Conservation (phyloP, 306 rosid species). For the Begonia masoniana region DNA sequence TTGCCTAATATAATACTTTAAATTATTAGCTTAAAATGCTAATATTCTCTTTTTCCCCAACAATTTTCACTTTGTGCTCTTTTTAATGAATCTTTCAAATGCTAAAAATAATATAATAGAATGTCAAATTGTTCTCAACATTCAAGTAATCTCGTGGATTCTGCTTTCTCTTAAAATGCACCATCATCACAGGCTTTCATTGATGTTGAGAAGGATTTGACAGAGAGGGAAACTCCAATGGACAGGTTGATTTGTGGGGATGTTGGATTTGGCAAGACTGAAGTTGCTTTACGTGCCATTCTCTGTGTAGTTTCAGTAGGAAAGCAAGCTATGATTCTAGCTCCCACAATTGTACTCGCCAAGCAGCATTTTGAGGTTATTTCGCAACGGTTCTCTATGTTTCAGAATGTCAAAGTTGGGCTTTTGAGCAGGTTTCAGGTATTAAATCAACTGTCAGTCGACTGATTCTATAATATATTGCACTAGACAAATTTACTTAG, state of each 20-base stretch:
- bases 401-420: slow-evolving; percentile 57
- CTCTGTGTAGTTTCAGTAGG: slow-evolving; percentile 67
- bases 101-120: too few species aligned
- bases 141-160: too few species aligned
- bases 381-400: slow-evolving; percentile 62
- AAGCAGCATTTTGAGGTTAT: slow-evolving; percentile 85
- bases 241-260: slow-evolving; percentile 95
- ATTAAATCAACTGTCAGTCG: neutral
- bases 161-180: slow-evolving; percentile 7
- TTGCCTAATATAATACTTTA: too few species aligned
- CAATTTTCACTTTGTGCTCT: too few species aligned
- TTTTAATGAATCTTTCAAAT: too few species aligned
- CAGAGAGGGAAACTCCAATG: slow-evolving; percentile 78
- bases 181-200: slow-evolving; percentile 53
- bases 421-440: slow-evolving; percentile 96
- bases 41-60: too few species aligned
- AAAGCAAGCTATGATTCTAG: slow-evolving; percentile 92
- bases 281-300: slow-evolving; percentile 95
- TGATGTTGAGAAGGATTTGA: slow-evolving; percentile 85
- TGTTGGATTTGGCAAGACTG: slow-evolving; percentile 97
- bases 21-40: too few species aligned
- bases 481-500: too few species aligned
- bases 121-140: too few species aligned
- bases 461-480: too few species aligned
- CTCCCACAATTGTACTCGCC: slow-evolving; percentile 92